Conservation (phyloP, 805 yeast genomes). For the Aciculoconidium aculeatum region DNA sequence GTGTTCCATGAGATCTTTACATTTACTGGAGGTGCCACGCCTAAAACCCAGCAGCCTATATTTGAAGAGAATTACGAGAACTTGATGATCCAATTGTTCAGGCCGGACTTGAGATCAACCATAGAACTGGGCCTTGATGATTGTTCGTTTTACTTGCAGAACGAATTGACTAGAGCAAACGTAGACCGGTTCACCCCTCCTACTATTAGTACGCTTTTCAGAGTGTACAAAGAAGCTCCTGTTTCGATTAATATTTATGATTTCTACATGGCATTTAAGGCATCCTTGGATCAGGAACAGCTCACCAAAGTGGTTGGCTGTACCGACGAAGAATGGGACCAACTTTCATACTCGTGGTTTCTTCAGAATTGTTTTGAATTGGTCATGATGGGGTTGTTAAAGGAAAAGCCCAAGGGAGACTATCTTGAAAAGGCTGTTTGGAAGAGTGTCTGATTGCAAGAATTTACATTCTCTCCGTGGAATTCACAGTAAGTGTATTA, state of each 20-base stretch:
- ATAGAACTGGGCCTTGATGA: constrained; percentile 29
- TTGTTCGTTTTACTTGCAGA: constrained; percentile 19
- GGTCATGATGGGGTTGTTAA: constrained; percentile 61
- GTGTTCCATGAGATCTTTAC: constrained; percentile 30
- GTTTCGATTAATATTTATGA: constrained; percentile 62
- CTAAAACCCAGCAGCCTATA: constrained; percentile 5
- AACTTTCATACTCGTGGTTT: constrained; percentile 63
- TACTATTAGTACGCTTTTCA: constrained; percentile 51
- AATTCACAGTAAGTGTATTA: neutral
- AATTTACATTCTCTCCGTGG: neutral
- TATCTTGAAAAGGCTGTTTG: constrained; percentile 64
- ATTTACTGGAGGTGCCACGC: constrained; percentile 18
- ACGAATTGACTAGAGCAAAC: constrained; percentile 4
- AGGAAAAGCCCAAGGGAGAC: constrained; percentile 59
- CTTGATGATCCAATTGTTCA: constrained; percentile 30
- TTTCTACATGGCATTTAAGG: constrained; percentile 56
- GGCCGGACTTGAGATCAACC: constrained; percentile 30
- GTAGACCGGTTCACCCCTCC: constrained; percentile 28
- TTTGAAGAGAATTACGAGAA: constrained; percentile 35
- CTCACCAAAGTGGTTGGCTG: constrained; percentile 10
- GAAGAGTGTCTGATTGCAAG: constrained; percentile 48
- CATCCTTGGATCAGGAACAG: constrained; percentile 30
- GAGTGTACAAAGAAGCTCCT: constrained; percentile 75
- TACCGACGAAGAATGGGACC: constrained; percentile 50
- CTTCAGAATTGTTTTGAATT: constrained; percentile 69